Conservation (phyloP, 129 eudicot genomes). For the Heracleum sosnowskyi region DNA sequence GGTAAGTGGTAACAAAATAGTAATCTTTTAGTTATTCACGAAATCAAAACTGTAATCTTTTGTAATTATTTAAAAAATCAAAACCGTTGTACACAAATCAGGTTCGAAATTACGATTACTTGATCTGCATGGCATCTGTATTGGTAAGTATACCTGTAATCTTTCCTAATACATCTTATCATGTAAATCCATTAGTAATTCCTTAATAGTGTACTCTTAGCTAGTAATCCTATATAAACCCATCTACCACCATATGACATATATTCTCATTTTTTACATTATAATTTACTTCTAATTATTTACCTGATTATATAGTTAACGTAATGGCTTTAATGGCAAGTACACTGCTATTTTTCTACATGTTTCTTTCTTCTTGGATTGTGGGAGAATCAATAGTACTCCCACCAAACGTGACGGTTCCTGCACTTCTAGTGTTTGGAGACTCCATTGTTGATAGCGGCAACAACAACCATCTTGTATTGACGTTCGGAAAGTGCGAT, state of each 20-base stretch:
- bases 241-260: not conserved
- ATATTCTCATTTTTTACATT: too few relatives aligned
- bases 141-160: not conserved
- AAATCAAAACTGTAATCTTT: not conserved
- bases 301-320: not conserved
- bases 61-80: not conserved
- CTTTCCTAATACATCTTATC: not conserved
- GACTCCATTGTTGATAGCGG: slow-evolving; percentile 6
- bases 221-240: not conserved
- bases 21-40: not conserved
- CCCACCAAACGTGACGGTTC: not conserved
- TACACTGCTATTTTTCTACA: not conserved
- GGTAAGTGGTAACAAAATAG: too few relatives aligned
- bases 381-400: not conserved
- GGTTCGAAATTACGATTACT: too few relatives aligned
- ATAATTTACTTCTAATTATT: not conserved
- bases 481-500: slow-evolving; percentile 32
- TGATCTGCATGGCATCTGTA: too few relatives aligned
- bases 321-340: not conserved
- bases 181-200: not conserved
- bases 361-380: not conserved
- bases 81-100: not conserved
- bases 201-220: too few relatives aligned
- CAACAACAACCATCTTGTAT: not conserved
- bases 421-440: not conserved